A percentile compares a stretch with the other conserved stretches of the same genome.
Conservation (phyloP, 2,329 filamentous ascomycete genomes). For the Lithohypha guttulata region DNA sequence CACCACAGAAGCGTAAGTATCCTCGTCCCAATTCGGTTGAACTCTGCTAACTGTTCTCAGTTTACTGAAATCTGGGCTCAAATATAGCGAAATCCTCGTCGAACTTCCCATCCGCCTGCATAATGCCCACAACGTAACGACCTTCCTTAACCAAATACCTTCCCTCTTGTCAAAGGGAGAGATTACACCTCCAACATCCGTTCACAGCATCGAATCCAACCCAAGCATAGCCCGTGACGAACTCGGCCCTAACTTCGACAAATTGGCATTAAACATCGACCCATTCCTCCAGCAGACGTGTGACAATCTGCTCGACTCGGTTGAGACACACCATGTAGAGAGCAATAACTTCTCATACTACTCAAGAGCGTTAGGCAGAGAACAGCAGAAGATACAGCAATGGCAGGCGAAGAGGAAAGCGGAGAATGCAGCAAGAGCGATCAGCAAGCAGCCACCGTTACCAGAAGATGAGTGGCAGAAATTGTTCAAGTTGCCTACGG, state of each 20-base stretch:
- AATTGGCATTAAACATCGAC: constrained; percentile 85
- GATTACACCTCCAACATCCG: constrained; percentile 59
- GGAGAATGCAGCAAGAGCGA: constrained; percentile 75
- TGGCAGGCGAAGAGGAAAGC: constrained; percentile 97
- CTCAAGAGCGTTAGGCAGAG: constrained; percentile 81
- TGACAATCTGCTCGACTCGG: constrained; percentile 88
- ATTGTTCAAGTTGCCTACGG: constrained; percentile 92
- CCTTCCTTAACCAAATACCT: constrained; percentile 87
- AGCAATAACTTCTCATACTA: constrained; percentile 99
- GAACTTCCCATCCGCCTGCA: constrained; percentile 84
- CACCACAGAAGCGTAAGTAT: constrained; percentile 75
- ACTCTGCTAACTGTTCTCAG: constrained; percentile 38
- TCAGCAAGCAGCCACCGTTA: constrained; percentile 77
- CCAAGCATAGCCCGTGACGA: constrained; percentile 48
- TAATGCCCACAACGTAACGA: constrained; percentile 96
- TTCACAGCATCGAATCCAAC: constrained; percentile 64
- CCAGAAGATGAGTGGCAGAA: constrained; percentile 98
- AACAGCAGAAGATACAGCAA: constrained; percentile 90
- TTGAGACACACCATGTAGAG: constrained; percentile 96
- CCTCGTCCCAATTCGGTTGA: constrained; percentile 1
- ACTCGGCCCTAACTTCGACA: constrained; percentile 79
- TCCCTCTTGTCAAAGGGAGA: constrained; percentile 37
- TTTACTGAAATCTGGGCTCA: constrained; percentile 85
- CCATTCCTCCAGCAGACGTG: constrained; percentile 98
- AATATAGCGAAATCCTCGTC: constrained; percentile 85